phyloP scores from a whole-genome alignment of 345 rosid genomes.

The Pugionium cornutum region DNA sequence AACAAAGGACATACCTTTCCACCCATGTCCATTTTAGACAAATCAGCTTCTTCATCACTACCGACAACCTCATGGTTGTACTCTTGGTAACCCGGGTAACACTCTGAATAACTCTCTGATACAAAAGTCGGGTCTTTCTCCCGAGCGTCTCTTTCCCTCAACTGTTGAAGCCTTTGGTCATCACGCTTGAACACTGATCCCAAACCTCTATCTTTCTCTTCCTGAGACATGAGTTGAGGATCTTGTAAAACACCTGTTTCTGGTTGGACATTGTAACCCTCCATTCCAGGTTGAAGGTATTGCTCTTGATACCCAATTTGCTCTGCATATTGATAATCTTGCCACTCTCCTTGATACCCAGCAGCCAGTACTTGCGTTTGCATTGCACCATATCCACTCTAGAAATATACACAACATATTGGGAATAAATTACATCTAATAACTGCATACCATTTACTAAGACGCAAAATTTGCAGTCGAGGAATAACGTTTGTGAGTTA shows the following conservation, averaged over 20 bases:
- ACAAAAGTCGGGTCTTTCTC: constrained; percentile 94
- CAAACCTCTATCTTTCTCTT: constrained; percentile 95
- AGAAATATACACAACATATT: constrained; percentile 20
- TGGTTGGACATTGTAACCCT: constrained; percentile 60
- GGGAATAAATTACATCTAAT: neutral
- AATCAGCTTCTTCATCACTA: constrained; percentile 93
- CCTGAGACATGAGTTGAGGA: constrained; percentile 93
- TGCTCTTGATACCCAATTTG: constrained; percentile 83
- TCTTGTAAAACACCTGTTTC: constrained; percentile 52
- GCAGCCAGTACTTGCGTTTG: constrained; percentile 70
- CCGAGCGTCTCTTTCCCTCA: constrained; percentile 85
- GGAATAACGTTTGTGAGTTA: neutral
- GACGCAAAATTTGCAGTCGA: neutral
- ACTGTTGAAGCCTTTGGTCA: constrained; percentile 91
- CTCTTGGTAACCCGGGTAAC: constrained; percentile 98
- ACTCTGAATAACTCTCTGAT: constrained; percentile 96
- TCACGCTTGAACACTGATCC: constrained; percentile 99
- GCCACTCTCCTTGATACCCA: constrained; percentile 90
- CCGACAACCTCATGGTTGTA: constrained; percentile 88
- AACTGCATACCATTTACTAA: neutral
- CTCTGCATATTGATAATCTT: constrained; percentile 83
- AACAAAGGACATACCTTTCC: constrained; percentile 59
- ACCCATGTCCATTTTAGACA: constrained; percentile 98
- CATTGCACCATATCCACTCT: constrained; percentile 79
- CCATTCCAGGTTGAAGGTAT: constrained; percentile 71